Conservation (phyloP, 768 basidiomycete genomes). For the Kockovaella imperatae region DNA sequence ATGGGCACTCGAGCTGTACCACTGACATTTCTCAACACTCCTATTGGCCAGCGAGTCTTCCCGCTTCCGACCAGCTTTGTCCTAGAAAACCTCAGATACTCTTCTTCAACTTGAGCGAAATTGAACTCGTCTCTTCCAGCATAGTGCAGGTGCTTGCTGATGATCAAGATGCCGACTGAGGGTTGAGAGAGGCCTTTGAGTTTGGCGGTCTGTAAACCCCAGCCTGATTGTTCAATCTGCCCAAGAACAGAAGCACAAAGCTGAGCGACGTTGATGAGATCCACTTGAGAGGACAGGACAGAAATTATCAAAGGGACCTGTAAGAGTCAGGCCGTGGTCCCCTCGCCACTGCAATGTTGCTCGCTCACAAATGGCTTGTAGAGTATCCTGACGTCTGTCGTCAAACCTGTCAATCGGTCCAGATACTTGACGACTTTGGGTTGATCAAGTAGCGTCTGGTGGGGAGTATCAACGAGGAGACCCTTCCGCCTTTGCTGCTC, state of each 20-base stretch:
- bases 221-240: constrained; percentile 36
- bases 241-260: constrained; percentile 12
- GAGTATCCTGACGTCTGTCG: constrained; percentile 37
- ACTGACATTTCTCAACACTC: constrained; percentile 52
- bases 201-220: constrained; percentile 33
- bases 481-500: constrained; percentile 3
- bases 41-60: constrained; percentile 34
- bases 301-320: constrained; percentile 20
- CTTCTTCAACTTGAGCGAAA: constrained; percentile 81
- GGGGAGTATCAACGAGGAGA: not conserved
- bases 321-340: not conserved
- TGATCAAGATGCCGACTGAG: constrained; percentile 70
- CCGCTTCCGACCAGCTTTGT: constrained; percentile 43
- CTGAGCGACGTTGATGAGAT: constrained; percentile 11
- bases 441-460: constrained; percentile 15
- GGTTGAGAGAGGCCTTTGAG: constrained; percentile 60
- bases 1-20: constrained; percentile 40
- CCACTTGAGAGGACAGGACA: constrained; percentile 9
- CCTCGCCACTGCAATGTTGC: not conserved
- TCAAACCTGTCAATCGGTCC: constrained; percentile 29
- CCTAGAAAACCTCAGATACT: constrained; percentile 56
- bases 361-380: constrained; percentile 37
- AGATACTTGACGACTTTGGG: constrained; percentile 13
- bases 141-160: constrained; percentile 66
- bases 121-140: constrained; percentile 74